phyloP scores from a whole-genome alignment of 2,329 filamentous ascomycete species.

The Talaromyces sp. region DNA sequence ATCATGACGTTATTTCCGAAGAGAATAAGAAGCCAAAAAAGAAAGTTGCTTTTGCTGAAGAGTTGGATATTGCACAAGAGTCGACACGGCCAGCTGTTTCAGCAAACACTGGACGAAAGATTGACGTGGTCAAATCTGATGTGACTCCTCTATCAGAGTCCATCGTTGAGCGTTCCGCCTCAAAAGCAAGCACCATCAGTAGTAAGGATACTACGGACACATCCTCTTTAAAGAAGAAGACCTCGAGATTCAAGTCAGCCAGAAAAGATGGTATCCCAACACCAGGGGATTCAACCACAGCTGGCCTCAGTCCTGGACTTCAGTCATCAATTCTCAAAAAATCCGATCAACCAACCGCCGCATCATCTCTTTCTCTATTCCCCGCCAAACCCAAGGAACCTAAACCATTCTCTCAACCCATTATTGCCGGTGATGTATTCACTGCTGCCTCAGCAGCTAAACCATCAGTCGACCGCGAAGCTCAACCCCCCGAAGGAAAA shows the following conservation, averaged over 20 bases:
- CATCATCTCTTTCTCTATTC: constrained; percentile 34
- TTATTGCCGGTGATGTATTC: constrained; percentile 22
- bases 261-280: constrained; percentile 24
- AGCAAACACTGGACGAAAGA: constrained; percentile 24
- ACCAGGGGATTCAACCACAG: constrained; percentile 16
- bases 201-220: constrained; percentile 20
- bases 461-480: constrained; percentile 19
- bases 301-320: neutral
- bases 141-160: constrained; percentile 39
- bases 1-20: constrained; percentile 14
- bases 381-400: constrained; percentile 36
- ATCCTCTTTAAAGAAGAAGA: constrained; percentile 35
- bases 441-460: neutral
- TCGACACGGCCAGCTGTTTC: constrained; percentile 20
- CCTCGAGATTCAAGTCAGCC: constrained; percentile 45
- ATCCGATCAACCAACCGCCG: constrained; percentile 22
- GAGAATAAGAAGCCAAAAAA: constrained; percentile 47
- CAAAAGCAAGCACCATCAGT: neutral
- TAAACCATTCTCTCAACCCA: constrained; percentile 41
- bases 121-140: constrained; percentile 28
- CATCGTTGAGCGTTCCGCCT: constrained; percentile 42
- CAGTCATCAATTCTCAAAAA: constrained; percentile 19
- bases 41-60: constrained; percentile 74
- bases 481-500: constrained; percentile 42
- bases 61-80: constrained; percentile 65